Base-by-base conservation (phyloP, 345 rosid species). In the Brassica carinata region DNA sequence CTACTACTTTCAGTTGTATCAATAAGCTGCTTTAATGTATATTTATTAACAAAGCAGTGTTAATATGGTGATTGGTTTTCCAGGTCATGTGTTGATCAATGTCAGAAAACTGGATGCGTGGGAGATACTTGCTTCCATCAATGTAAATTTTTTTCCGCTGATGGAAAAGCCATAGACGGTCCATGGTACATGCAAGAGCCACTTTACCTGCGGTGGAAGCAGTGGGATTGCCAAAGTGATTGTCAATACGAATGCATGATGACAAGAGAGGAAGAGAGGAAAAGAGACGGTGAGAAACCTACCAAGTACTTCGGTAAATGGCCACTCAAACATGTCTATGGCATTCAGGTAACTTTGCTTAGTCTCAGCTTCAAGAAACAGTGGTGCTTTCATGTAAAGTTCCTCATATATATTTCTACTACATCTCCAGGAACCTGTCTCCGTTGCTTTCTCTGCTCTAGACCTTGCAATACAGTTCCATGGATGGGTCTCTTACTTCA, bases 141-240 rank as follows among this genome's bases (percentile, higher is more conserved):
- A 30, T 94, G 98, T 78, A 91, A 94, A 76, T 90, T 94, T 77
- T 90, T 94, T 77, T 89, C 94, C 14, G 87, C 94, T 69, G 97
- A 94, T 89, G 97, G 97, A 70, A 89, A 89, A 77, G 85, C 91
- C 17, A 72, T 88, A 61, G 94, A 88, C 72, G 94, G 92, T 15
- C 91, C 96, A 0, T 89, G 97, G 96, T 91, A 94, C 77, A 75
- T 89, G 73, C 96, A 94, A 82, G 97, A 94, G 73, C 97, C 98
- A 3, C 94, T 94, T 27, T 92, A 92, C 75, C 79, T 88, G 19
- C 75, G 80, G 72, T 94, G 98, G 97, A 94, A 92, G 84, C 96
- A 94, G 31, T 94, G 97, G 98, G 96, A 92, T 73, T 92, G 97
- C 73, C 86, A 36, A 57, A 85, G 86, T 77, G 91, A 89, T 71